phyloP scores from a whole-genome alignment of 78 protist species.

The Dictyostelium purpureum region DNA sequence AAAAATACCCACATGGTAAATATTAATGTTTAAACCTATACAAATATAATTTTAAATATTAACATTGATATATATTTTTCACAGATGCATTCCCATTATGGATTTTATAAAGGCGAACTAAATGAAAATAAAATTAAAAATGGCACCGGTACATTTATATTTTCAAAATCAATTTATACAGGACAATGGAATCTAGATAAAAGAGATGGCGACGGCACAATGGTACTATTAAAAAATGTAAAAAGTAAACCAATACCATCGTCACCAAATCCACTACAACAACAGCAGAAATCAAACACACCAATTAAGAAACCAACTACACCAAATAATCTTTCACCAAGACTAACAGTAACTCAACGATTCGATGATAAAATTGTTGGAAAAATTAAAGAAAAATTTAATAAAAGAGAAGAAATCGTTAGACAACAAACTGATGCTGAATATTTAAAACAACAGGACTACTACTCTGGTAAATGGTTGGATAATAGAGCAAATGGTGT shows the following conservation, averaged over 20 bases:
- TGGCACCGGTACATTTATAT: constrained; percentile 51
- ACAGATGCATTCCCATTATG: constrained; percentile 56
- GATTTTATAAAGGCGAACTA: constrained; percentile 42
- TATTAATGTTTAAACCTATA: not conserved
- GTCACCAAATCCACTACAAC: not conserved
- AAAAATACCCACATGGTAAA: not conserved
- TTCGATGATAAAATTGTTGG: not conserved
- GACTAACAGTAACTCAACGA: not conserved
- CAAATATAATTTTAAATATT: too few species aligned
- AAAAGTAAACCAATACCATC: not conserved
- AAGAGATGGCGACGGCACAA: constrained; percentile 52
- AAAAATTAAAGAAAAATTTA: constrained; percentile 4
- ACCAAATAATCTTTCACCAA: not conserved
- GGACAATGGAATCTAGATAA: constrained; percentile 69
- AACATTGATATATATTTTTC: too few species aligned
- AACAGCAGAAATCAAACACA: not conserved
- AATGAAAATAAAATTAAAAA: constrained; percentile 33
- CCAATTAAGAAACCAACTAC: not conserved
- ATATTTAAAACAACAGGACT: constrained; percentile 1
- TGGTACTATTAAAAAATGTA: not conserved
- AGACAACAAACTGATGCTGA: not conserved
- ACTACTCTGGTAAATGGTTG: constrained; percentile 58
- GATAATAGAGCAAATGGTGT: constrained; percentile 56
- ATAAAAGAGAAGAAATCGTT: not conserved
- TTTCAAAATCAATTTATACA: constrained; percentile 3